Evolutionary conservation across 805 yeast genomes (phyloP).

Genomic region (Candida krabiensis): DNA sequence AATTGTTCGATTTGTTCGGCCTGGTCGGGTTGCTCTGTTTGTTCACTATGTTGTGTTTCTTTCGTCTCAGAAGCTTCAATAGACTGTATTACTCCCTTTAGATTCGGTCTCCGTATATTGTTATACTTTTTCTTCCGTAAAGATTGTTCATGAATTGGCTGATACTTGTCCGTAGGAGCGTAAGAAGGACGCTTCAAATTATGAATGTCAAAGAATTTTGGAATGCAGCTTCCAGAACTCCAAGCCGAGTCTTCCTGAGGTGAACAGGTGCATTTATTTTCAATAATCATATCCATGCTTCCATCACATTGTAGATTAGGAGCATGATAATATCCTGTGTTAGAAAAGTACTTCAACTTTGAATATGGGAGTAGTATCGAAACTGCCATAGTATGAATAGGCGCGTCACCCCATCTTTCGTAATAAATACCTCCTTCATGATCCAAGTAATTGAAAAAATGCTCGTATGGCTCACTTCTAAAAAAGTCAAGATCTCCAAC

Average conservation of each 20-base stretch:
- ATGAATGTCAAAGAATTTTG: conserved; percentile 41
- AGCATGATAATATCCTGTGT: conserved; percentile 54
- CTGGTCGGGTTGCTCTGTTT: no score
- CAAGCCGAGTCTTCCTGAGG: conserved; percentile 50
- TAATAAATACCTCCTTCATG: conserved; percentile 65
- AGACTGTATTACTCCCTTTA: no score
- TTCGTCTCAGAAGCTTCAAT: no score
- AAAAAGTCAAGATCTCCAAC: conserved; percentile 60
- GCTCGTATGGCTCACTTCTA: conserved; percentile 52
- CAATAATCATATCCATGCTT: conserved; percentile 41
- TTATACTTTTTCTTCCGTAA: conserved; percentile 10
- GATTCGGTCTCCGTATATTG: conserved; percentile 4
- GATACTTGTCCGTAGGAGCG: conserved; percentile 24
- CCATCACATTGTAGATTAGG: conserved; percentile 66
- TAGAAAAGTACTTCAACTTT: conserved; percentile 40
- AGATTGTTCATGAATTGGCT: conserved; percentile 27
- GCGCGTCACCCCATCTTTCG: conserved; percentile 60
- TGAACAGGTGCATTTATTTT: conserved; percentile 52
- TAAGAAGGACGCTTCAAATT: conserved; percentile 28
- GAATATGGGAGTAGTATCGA: conserved; percentile 29
- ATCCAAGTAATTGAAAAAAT: conserved; percentile 59
- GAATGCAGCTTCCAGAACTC: conserved; percentile 49
- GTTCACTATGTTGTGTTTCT: no score
- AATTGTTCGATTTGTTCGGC: no score
- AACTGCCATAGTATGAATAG: conserved; percentile 33